Evolutionary conservation across 73 alveolate species (phyloP), one percentile per base, ranked within the genome.

Genomic region (Paramecium tetraurelia): DNA sequence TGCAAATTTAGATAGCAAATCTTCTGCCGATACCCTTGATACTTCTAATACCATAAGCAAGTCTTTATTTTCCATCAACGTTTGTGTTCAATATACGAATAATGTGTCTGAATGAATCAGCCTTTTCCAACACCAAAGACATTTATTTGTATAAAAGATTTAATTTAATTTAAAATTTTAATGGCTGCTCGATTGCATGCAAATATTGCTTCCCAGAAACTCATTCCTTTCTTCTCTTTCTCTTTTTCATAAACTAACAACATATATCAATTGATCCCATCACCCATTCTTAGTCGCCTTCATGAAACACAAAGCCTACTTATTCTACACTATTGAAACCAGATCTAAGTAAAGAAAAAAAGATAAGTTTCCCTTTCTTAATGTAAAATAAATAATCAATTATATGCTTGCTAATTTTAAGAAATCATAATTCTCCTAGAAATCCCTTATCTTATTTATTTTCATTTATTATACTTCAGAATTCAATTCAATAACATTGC

Each of bases 21-120:
- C 99, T 95, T 93, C 99, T 96, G 24, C 99, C 99, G 59, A 98
- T 93, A 80, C 99, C 99, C 86, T 97, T 96, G 88, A 98, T 98
- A 59, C 96, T 98, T 50, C 99, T 97, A 68, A 98, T 95, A 59
- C 99, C 99, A 95, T 92, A 97, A 95, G 97, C 95, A 83, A 97
- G 98, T 96, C 97, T 98, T 93, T 96, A 96, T 93, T 97, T 98
- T 71, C 99, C 99, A 38, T 98, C 99, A 87, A 98, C 98, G 97
- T 98, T 98, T 85, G 99, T 98, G 97, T 98, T 98, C 95, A 98
- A 96, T 93, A 98, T 93, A 96, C 99, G 99, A 88, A 97, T 96
- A 93, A 98, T 98, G 96, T 96, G 97, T 85, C 90, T 97, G 97
- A 98, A 98, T 85, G 97, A 98, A 92, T 86, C 95, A 70, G 96